Percentiles rank a stretch among this genome's conserved stretches.
Evolutionary conservation across 768 basidiomycete genomes (phyloP).

Genomic region (Pleurotus djamor): DNA sequence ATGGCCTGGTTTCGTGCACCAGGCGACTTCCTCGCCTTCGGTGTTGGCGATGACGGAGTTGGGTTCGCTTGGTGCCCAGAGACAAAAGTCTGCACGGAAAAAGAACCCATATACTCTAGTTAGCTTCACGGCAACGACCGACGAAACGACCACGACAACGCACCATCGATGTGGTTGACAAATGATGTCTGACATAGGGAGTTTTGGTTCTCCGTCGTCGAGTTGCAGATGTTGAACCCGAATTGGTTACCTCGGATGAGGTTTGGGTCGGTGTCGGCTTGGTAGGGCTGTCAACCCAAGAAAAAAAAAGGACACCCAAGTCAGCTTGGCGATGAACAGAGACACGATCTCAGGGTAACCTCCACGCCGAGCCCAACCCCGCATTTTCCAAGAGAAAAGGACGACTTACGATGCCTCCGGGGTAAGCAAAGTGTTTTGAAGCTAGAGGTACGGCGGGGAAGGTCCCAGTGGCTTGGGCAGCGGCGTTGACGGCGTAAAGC

Average conservation of each 20-base stretch:
- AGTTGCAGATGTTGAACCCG: constrained; percentile 63
- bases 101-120: too few species aligned
- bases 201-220: constrained; percentile 49
- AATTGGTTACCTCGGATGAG: constrained; percentile 48
- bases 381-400: not conserved
- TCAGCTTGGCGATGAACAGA: not conserved
- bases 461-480: constrained; percentile 27
- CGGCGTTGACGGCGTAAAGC: constrained; percentile 23
- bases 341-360: too few species aligned
- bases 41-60: constrained; percentile 61
- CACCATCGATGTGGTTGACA: constrained; percentile 51
- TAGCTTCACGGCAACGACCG: too few species aligned
- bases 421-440: constrained; percentile 42
- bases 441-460: constrained; percentile 46
- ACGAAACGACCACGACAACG: too few species aligned
- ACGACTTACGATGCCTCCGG: constrained; percentile 36
- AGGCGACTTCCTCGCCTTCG: constrained; percentile 69
- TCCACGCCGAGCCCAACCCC: too few species aligned
- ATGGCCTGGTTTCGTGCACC: constrained; percentile 71
- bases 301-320: too few species aligned
- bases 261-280: constrained; percentile 37
- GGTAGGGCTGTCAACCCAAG: constrained; percentile 44
- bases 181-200: constrained; percentile 60
- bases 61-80: constrained; percentile 54
- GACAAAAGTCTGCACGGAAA: constrained; percentile 79